phyloP scores from a whole-genome alignment of 2,329 filamentous ascomycete species.

The Claviceps sp. region DNA sequence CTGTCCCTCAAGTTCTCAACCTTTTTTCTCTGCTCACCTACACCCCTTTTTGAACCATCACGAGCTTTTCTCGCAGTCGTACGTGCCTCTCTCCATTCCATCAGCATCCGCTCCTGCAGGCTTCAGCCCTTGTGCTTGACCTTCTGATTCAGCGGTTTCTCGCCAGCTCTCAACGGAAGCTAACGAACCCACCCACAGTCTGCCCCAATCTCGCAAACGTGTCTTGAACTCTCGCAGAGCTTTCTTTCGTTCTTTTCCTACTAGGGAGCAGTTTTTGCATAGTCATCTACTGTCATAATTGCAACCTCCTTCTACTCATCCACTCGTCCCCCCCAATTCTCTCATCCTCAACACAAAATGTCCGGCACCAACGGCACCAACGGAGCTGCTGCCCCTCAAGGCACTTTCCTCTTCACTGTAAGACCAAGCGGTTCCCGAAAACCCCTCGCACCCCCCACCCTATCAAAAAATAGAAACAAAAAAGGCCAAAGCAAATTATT shows the following conservation, averaged over 20 bases:
- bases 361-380: conserved; percentile 36
- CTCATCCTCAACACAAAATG: conserved; percentile 29
- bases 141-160: too few species aligned
- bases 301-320: neutral
- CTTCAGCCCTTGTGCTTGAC: neutral
- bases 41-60: neutral
- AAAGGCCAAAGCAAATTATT: neutral
- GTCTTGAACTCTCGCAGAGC: conserved; percentile 1
- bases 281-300: neutral
- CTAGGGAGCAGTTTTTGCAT: neutral
- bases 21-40: neutral
- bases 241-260: neutral
- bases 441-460: neutral
- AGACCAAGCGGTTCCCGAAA: conserved; percentile 10
- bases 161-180: neutral
- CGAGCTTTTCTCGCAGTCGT: neutral
- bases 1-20: neutral
- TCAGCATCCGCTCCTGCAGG: neutral
- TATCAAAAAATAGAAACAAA: neutral
- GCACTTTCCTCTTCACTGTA: conserved; percentile 76
- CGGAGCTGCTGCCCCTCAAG: conserved; percentile 31
- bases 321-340: neutral
- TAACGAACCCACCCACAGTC: neutral
- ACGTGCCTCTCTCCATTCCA: neutral
- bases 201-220: neutral